Base-by-base conservation (phyloP, 2,329 filamentous ascomycete genomes). In the Alternaria viburni region DNA sequence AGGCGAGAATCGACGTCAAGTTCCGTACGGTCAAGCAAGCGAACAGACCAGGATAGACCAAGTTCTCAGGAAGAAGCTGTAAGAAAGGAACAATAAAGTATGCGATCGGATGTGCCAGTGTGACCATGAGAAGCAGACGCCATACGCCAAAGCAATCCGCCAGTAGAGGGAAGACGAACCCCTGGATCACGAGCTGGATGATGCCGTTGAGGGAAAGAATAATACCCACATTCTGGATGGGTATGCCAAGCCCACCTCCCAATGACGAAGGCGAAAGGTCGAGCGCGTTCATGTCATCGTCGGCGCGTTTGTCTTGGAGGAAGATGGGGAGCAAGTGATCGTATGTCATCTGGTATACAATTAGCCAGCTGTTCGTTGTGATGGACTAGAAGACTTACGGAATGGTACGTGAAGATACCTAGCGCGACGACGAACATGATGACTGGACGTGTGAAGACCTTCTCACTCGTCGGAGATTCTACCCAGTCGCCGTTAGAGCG, bases 301-400 rank as follows among this genome's bases (percentile, higher is more conserved):
- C 66, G 30, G 70, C 82, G 28, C 87, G 86, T 44, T 89, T 86
- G 72, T 97, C 93, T 78, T 97, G 93, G 55, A 97, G 88, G 81
- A 97, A 97, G 63, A 97, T 97, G 8, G 94, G 94, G 57, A 97
- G 85, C 1, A 97, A 86, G 77, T 97, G 92, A 75, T 97, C 95
- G 80, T 93, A 97, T 0, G 91, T 93, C 93, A 97, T 97, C 72
- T 76, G 23, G 30, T 21, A 50, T 17, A 13, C 25, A 6, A 52
- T 70, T 32, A 67, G 63, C 30, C n/a, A 23, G 13, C 11, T 11
- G 26, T 45, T n/a, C 19, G n/a, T 28, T 15, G 4, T 36, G 36
- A 17, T 21, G 19, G 28, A 11, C 11, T 5, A 45, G 10, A 11
- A 10, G 10, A 62, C 74, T 66, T 70, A 76, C 74, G 41, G 91